A percentile compares a stretch with the other conserved stretches of the same genome.
phyloP scores from a whole-genome alignment of 768 basidiomycete genomes.

The Stropharia rugosoannulata region DNA sequence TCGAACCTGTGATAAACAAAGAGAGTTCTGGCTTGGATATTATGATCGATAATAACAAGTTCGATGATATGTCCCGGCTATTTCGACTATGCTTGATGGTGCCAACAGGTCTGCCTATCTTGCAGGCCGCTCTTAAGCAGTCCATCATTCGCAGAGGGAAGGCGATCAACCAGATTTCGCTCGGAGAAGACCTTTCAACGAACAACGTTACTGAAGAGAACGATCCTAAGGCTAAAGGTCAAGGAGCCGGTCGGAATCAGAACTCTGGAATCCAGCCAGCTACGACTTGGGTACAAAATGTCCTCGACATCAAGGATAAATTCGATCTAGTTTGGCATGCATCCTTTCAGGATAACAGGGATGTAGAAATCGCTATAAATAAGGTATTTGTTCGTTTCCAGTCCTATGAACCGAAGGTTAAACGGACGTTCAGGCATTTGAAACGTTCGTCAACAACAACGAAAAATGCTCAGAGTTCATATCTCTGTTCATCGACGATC shows the following conservation, averaged over 20 bases:
- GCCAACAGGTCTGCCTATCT: constrained; percentile 57
- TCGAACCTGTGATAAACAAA: constrained; percentile 74
- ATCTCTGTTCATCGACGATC: constrained; percentile 95
- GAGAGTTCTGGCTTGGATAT: constrained; percentile 80
- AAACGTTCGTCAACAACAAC: constrained; percentile 87
- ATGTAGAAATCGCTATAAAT: constrained; percentile 78
- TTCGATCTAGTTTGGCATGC: constrained; percentile 75
- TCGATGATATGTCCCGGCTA: constrained; percentile 74
- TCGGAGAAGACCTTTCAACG: constrained; percentile 32
- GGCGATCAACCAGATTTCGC: constrained; percentile 71
- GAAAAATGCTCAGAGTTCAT: constrained; percentile 90
- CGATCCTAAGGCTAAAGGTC: constrained; percentile 40
- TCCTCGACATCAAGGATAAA: constrained; percentile 88
- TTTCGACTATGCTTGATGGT: constrained; percentile 76
- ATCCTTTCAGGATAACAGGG: constrained; percentile 72
- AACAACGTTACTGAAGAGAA: constrained; percentile 26
- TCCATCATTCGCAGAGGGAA: constrained; percentile 75
- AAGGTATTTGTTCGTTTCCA: constrained; percentile 54
- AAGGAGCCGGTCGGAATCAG: constrained; percentile 43
- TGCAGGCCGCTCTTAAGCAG: constrained; percentile 68
- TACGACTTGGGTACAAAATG: constrained; percentile 90
- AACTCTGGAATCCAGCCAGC: constrained; percentile 56
- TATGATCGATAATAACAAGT: constrained; percentile 83
- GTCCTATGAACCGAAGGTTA: background rate
- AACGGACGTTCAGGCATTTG: constrained; percentile 69